Percentiles rank a stretch among this genome's conserved stretches.
phyloP scores from a whole-genome alignment of 2,329 filamentous ascomycete genomes.

The Sporothrix pallida region DNA sequence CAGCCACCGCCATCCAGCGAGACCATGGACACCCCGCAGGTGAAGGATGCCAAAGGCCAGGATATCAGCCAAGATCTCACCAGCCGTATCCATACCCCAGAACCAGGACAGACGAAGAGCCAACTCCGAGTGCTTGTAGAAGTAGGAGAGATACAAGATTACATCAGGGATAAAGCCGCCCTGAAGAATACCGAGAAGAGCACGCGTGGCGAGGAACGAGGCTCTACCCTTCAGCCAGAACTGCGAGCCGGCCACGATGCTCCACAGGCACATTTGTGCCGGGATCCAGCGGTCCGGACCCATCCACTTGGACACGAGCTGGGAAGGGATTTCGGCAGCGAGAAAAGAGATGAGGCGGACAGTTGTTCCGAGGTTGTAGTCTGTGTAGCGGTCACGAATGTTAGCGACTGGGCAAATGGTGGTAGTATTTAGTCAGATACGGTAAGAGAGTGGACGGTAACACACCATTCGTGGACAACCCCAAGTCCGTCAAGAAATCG shows the following conservation, averaged over 20 bases:
- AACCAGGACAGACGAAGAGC: conserved; percentile 50
- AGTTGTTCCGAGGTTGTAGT: conserved; percentile 57
- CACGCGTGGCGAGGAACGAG: conserved; percentile 10
- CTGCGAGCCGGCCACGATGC: conserved; percentile 51
- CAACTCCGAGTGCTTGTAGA: conserved; percentile 52
- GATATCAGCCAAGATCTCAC: conserved; percentile 48
- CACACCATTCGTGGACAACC: conserved; percentile 53
- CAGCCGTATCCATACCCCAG: conserved; percentile 50
- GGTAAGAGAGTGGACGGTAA: not conserved
- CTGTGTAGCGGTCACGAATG: conserved; percentile 36
- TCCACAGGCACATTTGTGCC: conserved; percentile 62
- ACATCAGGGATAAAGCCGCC: conserved; percentile 55
- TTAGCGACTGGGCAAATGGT: not conserved
- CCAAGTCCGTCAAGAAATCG: conserved; percentile 53
- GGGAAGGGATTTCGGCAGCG: conserved; percentile 64
- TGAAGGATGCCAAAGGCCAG: conserved; percentile 50
- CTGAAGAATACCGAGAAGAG: conserved; percentile 41
- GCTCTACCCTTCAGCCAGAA: conserved; percentile 2
- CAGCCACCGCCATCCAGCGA: conserved; percentile 55
- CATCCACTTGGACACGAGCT: conserved; percentile 64
- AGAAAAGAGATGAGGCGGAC: conserved; percentile 58
- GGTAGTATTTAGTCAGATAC: not conserved
- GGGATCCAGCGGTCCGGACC: conserved; percentile 67
- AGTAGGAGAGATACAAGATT: conserved; percentile 45
- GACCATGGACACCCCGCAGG: conserved; percentile 47